phyloP scores from a whole-genome alignment of 345 rosid genomes.

The Syzygium grande region DNA sequence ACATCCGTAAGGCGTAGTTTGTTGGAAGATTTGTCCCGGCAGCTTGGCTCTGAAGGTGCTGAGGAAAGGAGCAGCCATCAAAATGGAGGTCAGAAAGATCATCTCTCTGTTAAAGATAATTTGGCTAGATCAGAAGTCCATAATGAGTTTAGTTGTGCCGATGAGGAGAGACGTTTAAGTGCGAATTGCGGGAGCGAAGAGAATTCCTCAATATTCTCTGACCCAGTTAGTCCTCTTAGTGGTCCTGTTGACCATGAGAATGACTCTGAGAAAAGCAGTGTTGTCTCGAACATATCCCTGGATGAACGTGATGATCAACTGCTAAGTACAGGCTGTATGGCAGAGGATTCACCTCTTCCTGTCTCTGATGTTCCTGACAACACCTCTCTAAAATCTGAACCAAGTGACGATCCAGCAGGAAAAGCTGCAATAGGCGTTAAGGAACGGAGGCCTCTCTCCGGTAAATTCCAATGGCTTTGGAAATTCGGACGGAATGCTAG shows the following conservation, averaged over 20 bases:
- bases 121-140: slow-evolving; percentile 20
- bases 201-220: slow-evolving; percentile 43
- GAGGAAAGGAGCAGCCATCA: slow-evolving; percentile 17
- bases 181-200: slow-evolving; percentile 53
- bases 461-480: slow-evolving; percentile 95
- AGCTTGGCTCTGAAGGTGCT: slow-evolving; percentile 36
- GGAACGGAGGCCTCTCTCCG: slow-evolving; percentile 48
- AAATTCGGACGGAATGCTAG: slow-evolving; percentile 57
- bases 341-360: slow-evolving; percentile 41
- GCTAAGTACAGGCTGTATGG: slow-evolving; percentile 7
- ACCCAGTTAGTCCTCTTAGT: slow-evolving; percentile 41
- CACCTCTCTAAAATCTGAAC: slow-evolving; percentile 16
- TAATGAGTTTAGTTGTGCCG: slow-evolving; percentile 2
- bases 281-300: slow-evolving; percentile 38
- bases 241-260: slow-evolving; percentile 48
- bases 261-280: slow-evolving; percentile 58
- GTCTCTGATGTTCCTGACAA: slow-evolving; percentile 40
- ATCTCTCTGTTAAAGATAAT: slow-evolving; percentile 2
- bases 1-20: slow-evolving; percentile 49
- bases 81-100: slow-evolving; percentile 13
- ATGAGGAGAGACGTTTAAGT: slow-evolving; percentile 37
- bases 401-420: slow-evolving; percentile 16
- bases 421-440: slow-evolving; percentile 16
- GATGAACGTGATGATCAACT: slow-evolving; percentile 36
- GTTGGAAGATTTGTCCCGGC: slow-evolving; percentile 63